phyloP scores from a whole-genome alignment of 371 early-diverging fungal species.

The Conidiobolus incongruus region DNA sequence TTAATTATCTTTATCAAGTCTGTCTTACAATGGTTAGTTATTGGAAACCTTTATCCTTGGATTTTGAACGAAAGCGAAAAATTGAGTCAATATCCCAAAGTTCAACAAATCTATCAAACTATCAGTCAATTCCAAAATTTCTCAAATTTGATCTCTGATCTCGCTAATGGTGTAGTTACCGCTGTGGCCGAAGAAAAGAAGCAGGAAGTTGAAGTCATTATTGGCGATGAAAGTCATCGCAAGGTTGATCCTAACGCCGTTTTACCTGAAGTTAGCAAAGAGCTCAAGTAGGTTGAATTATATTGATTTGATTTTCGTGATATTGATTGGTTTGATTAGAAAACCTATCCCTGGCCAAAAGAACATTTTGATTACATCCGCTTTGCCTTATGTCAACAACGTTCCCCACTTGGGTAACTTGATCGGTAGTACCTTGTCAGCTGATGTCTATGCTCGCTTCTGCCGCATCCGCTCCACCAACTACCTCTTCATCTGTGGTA shows the following conservation, averaged over 20 bases:
- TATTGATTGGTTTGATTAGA: slow-evolving; percentile 9
- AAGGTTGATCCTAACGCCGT: neutral
- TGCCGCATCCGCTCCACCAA: slow-evolving; percentile 82
- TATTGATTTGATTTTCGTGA: neutral
- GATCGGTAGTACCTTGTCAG: slow-evolving; percentile 94
- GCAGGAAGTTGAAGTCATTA: neutral
- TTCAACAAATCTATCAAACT: neutral
- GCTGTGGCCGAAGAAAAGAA: too few species aligned
- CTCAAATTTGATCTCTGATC: neutral
- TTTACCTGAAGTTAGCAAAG: neutral
- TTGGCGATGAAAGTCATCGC: slow-evolving; percentile 5
- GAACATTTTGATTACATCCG: slow-evolving; percentile 92
- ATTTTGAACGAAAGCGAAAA: neutral
- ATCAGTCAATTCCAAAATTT: neutral
- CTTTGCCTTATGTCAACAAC: slow-evolving; percentile 99
- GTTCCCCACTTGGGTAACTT: slow-evolving; percentile 99
- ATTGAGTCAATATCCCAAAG: neutral
- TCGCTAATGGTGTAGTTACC: neutral
- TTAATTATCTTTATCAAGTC: too few species aligned
- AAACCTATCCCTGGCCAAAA: slow-evolving; percentile 39
- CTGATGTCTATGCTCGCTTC: slow-evolving; percentile 95
- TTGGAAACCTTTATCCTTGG: neutral
- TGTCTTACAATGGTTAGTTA: neutral
- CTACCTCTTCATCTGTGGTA: slow-evolving; percentile 91
- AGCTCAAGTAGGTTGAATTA: slow-evolving; percentile 3